phyloP scores from a whole-genome alignment of 1,284 basidiomycete species.

The Boletus mariae region DNA sequence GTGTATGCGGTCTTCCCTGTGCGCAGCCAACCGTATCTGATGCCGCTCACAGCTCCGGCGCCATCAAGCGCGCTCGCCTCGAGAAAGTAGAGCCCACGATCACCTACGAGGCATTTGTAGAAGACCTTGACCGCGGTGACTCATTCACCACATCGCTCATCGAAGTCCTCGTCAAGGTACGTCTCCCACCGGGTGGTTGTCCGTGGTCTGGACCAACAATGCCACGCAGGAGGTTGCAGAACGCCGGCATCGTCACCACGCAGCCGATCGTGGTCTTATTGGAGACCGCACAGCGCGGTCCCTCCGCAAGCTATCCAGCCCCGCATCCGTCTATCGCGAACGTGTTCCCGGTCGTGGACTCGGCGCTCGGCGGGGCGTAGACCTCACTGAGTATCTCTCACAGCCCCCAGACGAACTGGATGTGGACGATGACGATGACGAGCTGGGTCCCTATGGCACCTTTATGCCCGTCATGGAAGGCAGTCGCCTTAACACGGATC shows the following conservation, averaged over 20 bases:
- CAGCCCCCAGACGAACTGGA: conserved; percentile 50
- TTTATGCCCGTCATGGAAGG: conserved; percentile 45
- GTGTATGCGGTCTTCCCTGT: conserved; percentile 48
- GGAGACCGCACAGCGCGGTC: conserved; percentile 60
- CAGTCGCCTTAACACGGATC: conserved; percentile 49
- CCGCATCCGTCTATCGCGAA: conserved; percentile 49
- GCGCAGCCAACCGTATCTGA: background rate
- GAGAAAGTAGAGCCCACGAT: conserved; percentile 58
- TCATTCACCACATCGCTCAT: conserved; percentile 68
- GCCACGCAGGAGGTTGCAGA: conserved; percentile 63
- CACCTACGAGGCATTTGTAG: conserved; percentile 66
- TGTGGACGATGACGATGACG: conserved; percentile 59
- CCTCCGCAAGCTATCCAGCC: conserved; percentile 52
- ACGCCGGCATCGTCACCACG: conserved; percentile 49
- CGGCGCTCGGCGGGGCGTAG: conserved; percentile 25
- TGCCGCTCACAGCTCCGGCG: conserved; percentile 47
- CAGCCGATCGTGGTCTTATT: conserved; percentile 56
- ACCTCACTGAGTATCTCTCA: conserved; percentile 47
- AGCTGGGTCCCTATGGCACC: conserved; percentile 30
- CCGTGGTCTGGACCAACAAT: conserved; percentile 1
- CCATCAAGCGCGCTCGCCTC: conserved; percentile 57
- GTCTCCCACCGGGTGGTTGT: conserved; percentile 16
- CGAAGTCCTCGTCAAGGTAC: conserved; percentile 70
- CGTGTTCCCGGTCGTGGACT: conserved; percentile 32
- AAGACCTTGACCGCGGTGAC: conserved; percentile 68